phyloP scores from a whole-genome alignment of 306 rosid species.

The Rubus parviflorus region DNA sequence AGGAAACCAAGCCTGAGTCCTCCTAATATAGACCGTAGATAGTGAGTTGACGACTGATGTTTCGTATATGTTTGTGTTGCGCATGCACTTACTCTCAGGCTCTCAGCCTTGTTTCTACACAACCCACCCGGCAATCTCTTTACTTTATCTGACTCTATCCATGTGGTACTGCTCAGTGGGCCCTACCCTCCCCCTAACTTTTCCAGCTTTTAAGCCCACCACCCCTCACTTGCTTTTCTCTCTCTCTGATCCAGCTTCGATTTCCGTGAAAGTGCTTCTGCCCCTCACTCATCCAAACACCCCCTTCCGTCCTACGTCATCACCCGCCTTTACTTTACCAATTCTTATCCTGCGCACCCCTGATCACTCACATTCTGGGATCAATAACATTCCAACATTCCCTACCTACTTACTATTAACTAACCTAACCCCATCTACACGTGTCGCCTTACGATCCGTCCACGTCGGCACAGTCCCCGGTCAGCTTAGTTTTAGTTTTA shows the following conservation, averaged over 20 bases:
- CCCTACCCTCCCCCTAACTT: constrained; percentile 37
- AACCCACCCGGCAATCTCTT: constrained; percentile 15
- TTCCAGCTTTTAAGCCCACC: constrained; percentile 20
- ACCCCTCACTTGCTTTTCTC: not conserved
- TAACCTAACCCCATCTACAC: constrained; percentile 29
- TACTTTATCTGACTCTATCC: constrained; percentile 69
- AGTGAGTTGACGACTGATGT: too few species aligned
- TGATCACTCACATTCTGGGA: constrained; percentile 6
- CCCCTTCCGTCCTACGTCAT: constrained; percentile 24
- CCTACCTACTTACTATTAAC: not conserved
- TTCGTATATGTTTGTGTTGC: too few species aligned
- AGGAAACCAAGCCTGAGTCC: too few species aligned
- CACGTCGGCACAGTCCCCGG: constrained; percentile 43
- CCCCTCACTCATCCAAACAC: constrained; percentile 30
- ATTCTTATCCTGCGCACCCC: constrained; percentile 31
- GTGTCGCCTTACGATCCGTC: constrained; percentile 39
- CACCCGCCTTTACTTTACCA: constrained; percentile 17
- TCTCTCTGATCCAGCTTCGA: constrained; percentile 47
- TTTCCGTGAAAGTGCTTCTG: constrained; percentile 59
- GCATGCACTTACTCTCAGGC: too few species aligned
- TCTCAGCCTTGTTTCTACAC: not conserved
- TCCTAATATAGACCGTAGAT: too few species aligned
- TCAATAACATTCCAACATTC: constrained; percentile 2
- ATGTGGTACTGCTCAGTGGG: constrained; percentile 63
- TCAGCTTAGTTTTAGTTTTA: not conserved